phyloP scores from a whole-genome alignment of 2,329 filamentous ascomycete species.

The Sporothrix inflata region DNA sequence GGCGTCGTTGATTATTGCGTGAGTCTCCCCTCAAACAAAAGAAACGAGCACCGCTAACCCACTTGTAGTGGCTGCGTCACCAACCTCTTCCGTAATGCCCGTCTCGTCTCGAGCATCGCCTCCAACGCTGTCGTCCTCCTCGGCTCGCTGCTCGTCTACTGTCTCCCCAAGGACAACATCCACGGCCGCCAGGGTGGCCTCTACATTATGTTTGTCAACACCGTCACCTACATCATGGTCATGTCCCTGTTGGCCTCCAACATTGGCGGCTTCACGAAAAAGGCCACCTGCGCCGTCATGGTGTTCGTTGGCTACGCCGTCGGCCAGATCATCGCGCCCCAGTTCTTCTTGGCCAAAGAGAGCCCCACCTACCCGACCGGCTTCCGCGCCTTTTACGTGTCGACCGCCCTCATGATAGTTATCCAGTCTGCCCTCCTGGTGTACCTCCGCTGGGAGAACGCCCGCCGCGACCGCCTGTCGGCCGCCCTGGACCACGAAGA shows the following conservation, averaged over 20 bases:
- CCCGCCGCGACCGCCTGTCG: constrained; percentile 20
- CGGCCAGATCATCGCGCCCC: constrained; percentile 49
- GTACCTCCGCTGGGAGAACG: constrained; percentile 39
- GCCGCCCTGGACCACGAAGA: constrained; percentile 23
- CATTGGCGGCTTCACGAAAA: constrained; percentile 70
- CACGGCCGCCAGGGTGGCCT: constrained; percentile 55
- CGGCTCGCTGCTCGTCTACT: constrained; percentile 53
- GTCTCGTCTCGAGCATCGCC: constrained; percentile 47
- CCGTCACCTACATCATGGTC: constrained; percentile 57
- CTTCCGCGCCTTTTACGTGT: constrained; percentile 67
- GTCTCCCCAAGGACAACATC: constrained; percentile 50
- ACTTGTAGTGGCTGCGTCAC: constrained; percentile 46
- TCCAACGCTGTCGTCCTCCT: constrained; percentile 43
- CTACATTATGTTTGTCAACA: constrained; percentile 58
- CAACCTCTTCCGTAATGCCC: constrained; percentile 48
- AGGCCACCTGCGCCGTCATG: constrained; percentile 66
- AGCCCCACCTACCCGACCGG: constrained; percentile 64
- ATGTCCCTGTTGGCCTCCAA: constrained; percentile 65
- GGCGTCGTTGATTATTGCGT: constrained; percentile 28
- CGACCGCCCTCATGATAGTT: constrained; percentile 57
- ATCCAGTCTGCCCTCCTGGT: constrained; percentile 54
- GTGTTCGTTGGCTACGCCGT: constrained; percentile 66
- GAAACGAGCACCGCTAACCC: no score
- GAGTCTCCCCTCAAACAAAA: no score
- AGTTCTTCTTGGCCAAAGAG: constrained; percentile 62